Evolutionary conservation across 148 eudicot genomes (phyloP).

Genomic region (Cornus florida): DNA sequence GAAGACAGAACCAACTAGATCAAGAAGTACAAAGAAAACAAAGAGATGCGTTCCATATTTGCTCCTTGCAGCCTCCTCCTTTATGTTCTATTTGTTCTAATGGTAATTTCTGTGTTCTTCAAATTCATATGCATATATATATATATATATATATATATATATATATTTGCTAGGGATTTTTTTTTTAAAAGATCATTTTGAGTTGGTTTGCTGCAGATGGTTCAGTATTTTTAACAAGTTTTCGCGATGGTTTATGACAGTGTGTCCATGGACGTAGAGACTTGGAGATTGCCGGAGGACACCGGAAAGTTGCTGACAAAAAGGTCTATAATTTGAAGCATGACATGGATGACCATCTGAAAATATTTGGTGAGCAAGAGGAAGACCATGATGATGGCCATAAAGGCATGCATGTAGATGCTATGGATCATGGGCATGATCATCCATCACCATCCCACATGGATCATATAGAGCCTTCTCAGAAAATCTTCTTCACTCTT

Average conservation of each 20-base stretch:
- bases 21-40: not conserved
- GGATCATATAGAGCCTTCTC: conserved; percentile 34
- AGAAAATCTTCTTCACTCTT: conserved; percentile 49
- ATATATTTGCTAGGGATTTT: too few relatives aligned
- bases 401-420: not conserved
- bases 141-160: too few relatives aligned
- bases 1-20: not conserved
- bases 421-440: not conserved
- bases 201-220: not conserved
- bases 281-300: not conserved
- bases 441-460: conserved; percentile 12
- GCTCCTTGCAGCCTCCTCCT: conserved; percentile 16
- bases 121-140: too few relatives aligned
- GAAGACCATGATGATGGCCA: not conserved
- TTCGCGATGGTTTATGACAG: not conserved
- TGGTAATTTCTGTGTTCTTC: conserved; percentile 13
- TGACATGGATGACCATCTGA: not conserved
- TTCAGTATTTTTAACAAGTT: too few relatives aligned
- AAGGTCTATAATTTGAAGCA: not conserved
- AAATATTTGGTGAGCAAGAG: not conserved
- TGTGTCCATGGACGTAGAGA: not conserved
- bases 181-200: too few relatives aligned
- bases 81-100: conserved; percentile 14
- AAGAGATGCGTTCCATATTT: conserved; percentile 11
- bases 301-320: not conserved